Evolutionary conservation across 352 stramenopile species (phyloP), one percentile per base, ranked within the genome.

Genomic region (Globisporangium nunn): DNA sequence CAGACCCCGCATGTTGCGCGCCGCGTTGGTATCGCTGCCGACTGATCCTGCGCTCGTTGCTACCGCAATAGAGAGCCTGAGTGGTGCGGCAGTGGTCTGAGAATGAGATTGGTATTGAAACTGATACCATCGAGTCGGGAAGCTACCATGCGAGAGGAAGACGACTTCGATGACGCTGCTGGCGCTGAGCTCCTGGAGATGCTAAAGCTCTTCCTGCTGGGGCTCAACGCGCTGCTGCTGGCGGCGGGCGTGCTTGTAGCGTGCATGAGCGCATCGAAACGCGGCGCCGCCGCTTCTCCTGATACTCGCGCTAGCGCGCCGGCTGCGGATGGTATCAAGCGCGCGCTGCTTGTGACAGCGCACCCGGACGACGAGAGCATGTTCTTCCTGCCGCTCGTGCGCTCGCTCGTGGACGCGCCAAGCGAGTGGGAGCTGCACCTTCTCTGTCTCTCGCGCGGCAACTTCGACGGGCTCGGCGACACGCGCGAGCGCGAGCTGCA

Each of bases 341-440:
- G 62, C 1, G 80, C 81, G 54, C 61, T 93, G 52, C 60, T 98
- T 8, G 85, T 98, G 45, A 97, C 88, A 7, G 92, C 94, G n/a
- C 95, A 98, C 73, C 95, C 95, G 44, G 95, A 98, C 62, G 95
- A 98, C 67, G 95, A 98, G 71, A 96, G 87, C 69, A 98, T 98
- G 94, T 98, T 98, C 66, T 98, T 98, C 75, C 47, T 98, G 57
- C 95, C 95, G 4, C 80, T 97, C 29, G 84, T 85, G 58, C 69
- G 78, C 40, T 92, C 70, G 45, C 66, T 89, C 7, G 50, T 30
- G 4, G 39, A 67, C 7, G 54, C 17, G 51, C 56, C 49, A 4
- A 28, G 62, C 18, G 41, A 65, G 47, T 92, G 79, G 81, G 51
- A 87, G n/a, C 67, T 72, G 5, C 83, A 92, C 48, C 64, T 98